phyloP scores from a whole-genome alignment of 2,329 filamentous ascomycete genomes.

The Furcasterigmium sp. region DNA sequence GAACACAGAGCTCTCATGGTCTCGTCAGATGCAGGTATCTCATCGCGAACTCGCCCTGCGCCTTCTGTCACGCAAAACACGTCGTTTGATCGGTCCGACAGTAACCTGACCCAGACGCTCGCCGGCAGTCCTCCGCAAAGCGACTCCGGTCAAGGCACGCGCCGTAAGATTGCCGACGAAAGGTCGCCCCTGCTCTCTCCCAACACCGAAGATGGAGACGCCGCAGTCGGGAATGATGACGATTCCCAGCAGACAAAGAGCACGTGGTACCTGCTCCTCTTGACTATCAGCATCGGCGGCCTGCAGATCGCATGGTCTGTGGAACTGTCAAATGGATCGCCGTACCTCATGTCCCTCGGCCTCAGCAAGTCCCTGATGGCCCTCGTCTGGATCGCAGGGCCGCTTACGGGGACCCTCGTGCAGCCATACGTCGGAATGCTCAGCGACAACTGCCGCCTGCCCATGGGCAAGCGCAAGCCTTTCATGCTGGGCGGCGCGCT shows the following conservation, averaged over 20 bases:
- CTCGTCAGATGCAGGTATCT: slow-evolving; percentile 6
- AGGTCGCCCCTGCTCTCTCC: slow-evolving; percentile 9
- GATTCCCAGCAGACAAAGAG: slow-evolving; percentile 64
- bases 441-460: slow-evolving; percentile 69
- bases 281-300: slow-evolving; percentile 83
- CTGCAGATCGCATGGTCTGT: slow-evolving; percentile 95
- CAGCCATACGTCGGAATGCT: slow-evolving; percentile 80
- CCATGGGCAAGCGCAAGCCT: slow-evolving; percentile 75
- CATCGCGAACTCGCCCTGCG: slow-evolving; percentile 6
- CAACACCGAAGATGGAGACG: slow-evolving; percentile 5
- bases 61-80: slow-evolving; percentile 8
- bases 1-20: too few relatives aligned
- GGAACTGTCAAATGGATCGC: slow-evolving; percentile 88
- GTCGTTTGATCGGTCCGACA: slow-evolving; percentile 1
- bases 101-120: slow-evolving; percentile 3
- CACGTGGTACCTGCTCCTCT: slow-evolving; percentile 75
- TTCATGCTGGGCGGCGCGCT: slow-evolving; percentile 70
- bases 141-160: slow-evolving; percentile 1
- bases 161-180: slow-evolving; percentile 4
- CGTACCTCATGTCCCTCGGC: slow-evolving; percentile 73
- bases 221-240: slow-evolving; percentile 7
- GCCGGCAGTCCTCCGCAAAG: slow-evolving; percentile 5
- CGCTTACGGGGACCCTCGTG: slow-evolving; percentile 71
- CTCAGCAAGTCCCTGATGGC: slow-evolving; percentile 80
- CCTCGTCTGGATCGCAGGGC: slow-evolving; percentile 79